Conservation (phyloP, 1,139 yeast species). For the Saccharomyces pastorianus region DNA sequence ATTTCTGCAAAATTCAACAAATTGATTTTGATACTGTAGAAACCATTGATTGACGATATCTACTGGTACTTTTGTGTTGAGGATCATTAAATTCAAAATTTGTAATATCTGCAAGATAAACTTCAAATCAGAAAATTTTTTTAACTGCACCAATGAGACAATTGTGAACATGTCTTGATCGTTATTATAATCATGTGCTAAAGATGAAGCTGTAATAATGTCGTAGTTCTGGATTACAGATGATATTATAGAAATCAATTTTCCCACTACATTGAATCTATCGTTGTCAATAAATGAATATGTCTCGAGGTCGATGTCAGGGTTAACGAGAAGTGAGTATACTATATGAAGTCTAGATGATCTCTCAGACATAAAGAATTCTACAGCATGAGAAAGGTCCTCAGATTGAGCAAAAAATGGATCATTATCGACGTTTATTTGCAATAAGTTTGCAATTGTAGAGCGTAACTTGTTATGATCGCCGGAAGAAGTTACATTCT, state of each 20-base stretch:
- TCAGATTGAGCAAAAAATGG: neutral
- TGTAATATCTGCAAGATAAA: constrained; percentile 38
- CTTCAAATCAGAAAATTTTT: constrained; percentile 35
- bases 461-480: neutral
- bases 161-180: neutral
- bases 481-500: neutral
- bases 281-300: neutral
- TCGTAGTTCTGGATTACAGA: neutral
- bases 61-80: constrained; percentile 28
- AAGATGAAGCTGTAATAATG: neutral
- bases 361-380: neutral
- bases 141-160: constrained; percentile 27
- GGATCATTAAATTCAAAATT: constrained; percentile 33
- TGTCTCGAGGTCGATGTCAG: neutral
- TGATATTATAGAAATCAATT: neutral
- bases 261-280: neutral
- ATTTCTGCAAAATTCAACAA: neutral
- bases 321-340: neutral
- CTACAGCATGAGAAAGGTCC: neutral
- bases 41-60: constrained; percentile 49
- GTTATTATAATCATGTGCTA: neutral
- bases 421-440: neutral
- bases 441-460: neutral
- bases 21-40: constrained; percentile 5
- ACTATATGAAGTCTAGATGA: neutral